Evolutionary conservation across 2,329 filamentous ascomycete species (phyloP).

Genomic region (Neurospora crassa): DNA sequence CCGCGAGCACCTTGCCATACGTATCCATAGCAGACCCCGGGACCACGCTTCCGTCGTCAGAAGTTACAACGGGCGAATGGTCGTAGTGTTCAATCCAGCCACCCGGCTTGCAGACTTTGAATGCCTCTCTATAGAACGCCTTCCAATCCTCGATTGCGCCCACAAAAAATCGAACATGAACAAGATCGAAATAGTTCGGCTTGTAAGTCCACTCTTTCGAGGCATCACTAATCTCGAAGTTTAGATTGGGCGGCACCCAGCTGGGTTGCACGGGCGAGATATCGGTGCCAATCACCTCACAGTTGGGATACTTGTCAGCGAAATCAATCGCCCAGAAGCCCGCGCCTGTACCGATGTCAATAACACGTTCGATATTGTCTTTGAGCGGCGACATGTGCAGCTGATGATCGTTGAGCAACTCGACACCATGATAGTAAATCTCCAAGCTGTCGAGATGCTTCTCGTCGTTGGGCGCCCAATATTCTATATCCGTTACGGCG

Average conservation of each 20-base stretch:
- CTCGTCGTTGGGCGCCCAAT: conserved; percentile 4
- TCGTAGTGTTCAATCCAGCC: conserved; percentile 23
- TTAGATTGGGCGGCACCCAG: conserved; percentile 44
- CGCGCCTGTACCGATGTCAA: conserved; percentile 32
- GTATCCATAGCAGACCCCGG: not conserved
- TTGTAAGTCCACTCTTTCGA: conserved; percentile 38
- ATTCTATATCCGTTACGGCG: not conserved
- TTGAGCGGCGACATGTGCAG: not conserved
- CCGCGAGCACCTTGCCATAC: conserved; percentile 5
- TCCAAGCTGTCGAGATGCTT: conserved; percentile 1
- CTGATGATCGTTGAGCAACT: not conserved
- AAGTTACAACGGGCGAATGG: not conserved
- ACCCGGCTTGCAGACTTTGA: conserved; percentile 42
- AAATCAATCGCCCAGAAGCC: conserved; percentile 42
- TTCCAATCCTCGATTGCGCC: conserved; percentile 45
- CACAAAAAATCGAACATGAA: conserved; percentile 45
- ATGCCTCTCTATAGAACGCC: conserved; percentile 37
- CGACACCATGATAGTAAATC: not conserved
- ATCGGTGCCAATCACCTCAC: conserved; percentile 41
- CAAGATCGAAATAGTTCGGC: conserved; percentile 42
- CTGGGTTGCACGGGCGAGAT: conserved; percentile 46
- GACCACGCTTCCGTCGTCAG: conserved; percentile 3
- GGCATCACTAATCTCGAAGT: conserved; percentile 53
- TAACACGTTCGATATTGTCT: not conserved
- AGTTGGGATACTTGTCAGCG: conserved; percentile 32